These are phyloP conservation scores for Styphnolobium japonicum DNA, from an alignment of 306 rosid genomes.

Conservation along the genomic window DNA sequence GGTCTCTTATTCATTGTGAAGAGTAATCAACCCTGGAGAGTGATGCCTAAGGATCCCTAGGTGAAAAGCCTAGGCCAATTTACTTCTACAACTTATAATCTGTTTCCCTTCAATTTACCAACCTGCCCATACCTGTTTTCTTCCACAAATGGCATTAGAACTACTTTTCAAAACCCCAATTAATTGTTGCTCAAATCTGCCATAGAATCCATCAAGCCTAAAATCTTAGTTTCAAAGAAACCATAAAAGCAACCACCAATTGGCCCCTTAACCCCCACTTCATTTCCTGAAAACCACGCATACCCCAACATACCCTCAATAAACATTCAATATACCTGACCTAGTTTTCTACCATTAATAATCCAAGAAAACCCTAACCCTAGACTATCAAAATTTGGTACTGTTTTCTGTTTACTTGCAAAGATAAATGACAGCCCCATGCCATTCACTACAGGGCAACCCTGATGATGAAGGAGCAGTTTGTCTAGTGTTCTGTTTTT, in stretches of 20 bases:
- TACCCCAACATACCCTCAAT: neutral
- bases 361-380: neutral
- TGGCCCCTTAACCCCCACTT: neutral
- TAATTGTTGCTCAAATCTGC: neutral
- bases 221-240: neutral
- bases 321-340: neutral
- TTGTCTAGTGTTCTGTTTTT: too few relatives aligned
- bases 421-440: conserved; percentile 2
- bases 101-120: neutral
- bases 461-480: too few relatives aligned
- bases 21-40: neutral
- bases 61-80: neutral
- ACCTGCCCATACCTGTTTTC: neutral
- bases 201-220: neutral
- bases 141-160: neutral
- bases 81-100: neutral
- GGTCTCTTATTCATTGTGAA: neutral
- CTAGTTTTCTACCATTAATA: neutral
- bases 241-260: neutral
- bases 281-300: neutral
- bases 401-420: neutral
- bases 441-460: neutral
- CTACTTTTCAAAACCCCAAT: neutral
- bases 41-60: neutral
- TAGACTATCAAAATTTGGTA: neutral